Conservation (phyloP, 2,329 filamentous ascomycete species). For the Penicillium sp. region DNA sequence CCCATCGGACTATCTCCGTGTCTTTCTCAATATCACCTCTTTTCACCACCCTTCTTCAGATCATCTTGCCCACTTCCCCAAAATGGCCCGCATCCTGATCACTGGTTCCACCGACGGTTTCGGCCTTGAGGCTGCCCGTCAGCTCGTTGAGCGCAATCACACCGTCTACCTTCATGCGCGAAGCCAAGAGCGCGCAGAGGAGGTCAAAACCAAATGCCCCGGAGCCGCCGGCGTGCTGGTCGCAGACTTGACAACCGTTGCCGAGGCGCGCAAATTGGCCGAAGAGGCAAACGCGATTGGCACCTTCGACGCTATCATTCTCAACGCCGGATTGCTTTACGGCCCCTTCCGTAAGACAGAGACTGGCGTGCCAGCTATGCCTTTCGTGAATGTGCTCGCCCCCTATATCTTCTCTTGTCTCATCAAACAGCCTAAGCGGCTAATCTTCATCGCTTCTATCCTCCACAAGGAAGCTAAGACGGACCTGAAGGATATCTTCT, state of each 20-base stretch:
- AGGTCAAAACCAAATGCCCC: slow-evolving; percentile 49
- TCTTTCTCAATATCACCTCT: not conserved
- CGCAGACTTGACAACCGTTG: slow-evolving; percentile 52
- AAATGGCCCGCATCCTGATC: slow-evolving; percentile 51
- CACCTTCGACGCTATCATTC: slow-evolving; percentile 54
- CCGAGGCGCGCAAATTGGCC: slow-evolving; percentile 51
- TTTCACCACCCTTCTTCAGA: not conserved
- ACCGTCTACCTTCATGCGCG: slow-evolving; percentile 56
- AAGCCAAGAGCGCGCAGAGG: slow-evolving; percentile 51
- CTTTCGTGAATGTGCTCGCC: slow-evolving; percentile 55
- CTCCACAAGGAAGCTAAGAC: slow-evolving; percentile 51
- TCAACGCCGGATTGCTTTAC: slow-evolving; percentile 55
- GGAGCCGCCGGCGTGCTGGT: slow-evolving; percentile 51
- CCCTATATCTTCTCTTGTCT: slow-evolving; percentile 55
- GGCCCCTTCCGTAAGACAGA: slow-evolving; percentile 40
- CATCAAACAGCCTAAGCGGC: slow-evolving; percentile 49
- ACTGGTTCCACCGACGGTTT: slow-evolving; percentile 58
- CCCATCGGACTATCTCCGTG: not conserved
- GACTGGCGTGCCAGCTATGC: slow-evolving; percentile 47
- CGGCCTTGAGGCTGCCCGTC: slow-evolving; percentile 51
- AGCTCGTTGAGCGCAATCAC: slow-evolving; percentile 52
- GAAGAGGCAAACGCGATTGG: slow-evolving; percentile 50
- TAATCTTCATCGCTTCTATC: slow-evolving; percentile 52
- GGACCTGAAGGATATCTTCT: slow-evolving; percentile 41
- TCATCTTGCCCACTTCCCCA: not conserved